Evolutionary conservation across 2,329 filamentous ascomycete genomes (phyloP).

Genomic region (Madurella mycetomatis): DNA sequence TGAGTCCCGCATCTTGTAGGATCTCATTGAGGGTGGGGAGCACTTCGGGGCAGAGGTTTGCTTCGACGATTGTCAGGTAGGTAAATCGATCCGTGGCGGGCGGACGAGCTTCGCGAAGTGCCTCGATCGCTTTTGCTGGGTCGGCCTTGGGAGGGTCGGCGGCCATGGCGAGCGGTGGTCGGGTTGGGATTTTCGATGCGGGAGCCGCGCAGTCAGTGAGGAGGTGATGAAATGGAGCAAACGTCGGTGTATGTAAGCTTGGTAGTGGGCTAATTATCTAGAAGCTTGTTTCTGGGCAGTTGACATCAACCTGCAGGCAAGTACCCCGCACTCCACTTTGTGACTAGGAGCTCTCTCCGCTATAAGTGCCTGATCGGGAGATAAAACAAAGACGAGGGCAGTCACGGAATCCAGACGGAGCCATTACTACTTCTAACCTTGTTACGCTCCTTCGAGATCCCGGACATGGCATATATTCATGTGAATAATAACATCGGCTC

Average conservation of each 20-base stretch:
- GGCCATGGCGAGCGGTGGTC: constrained; percentile 13
- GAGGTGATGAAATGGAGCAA: not conserved
- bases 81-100: constrained; percentile 63
- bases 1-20: constrained; percentile 58
- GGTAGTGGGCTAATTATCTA: not conserved
- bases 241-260: not conserved
- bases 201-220: not conserved
- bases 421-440: too few species aligned
- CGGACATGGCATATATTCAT: too few species aligned
- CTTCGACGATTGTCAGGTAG: constrained; percentile 73
- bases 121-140: constrained; percentile 39
- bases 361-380: not conserved
- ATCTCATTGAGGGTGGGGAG: constrained; percentile 63
- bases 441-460: too few species aligned
- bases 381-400: too few species aligned
- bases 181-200: not conserved
- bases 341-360: not conserved
- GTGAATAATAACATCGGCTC: too few species aligned
- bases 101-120: constrained; percentile 46
- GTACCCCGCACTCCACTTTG: constrained; percentile 1
- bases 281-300: not conserved
- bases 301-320: not conserved
- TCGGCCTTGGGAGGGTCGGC: constrained; percentile 19
- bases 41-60: constrained; percentile 63
- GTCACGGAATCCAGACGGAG: too few species aligned